These are phyloP conservation scores for Capsella rubella DNA, from an alignment of 441 rosid species.

Conservation along the genomic window DNA sequence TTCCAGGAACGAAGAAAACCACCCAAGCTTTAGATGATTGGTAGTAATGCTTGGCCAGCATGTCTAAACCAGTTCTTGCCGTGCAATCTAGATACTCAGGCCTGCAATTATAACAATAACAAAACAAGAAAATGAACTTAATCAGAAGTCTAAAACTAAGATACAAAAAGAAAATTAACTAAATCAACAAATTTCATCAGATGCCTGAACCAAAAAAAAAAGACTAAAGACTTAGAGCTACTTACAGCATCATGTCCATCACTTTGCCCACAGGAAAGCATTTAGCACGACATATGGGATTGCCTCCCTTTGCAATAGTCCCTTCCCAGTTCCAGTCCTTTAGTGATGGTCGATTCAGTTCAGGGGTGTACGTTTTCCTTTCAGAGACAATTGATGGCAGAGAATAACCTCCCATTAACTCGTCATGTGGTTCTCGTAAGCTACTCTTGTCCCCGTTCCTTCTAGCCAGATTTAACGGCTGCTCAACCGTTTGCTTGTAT, in stretches of 20 bases:
- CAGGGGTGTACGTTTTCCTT: conserved; percentile 67
- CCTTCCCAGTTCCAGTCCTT: conserved; percentile 99
- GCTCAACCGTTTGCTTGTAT: conserved; percentile 61
- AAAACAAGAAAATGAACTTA: background rate
- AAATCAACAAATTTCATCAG: background rate
- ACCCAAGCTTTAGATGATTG: conserved; percentile 95
- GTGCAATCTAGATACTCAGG: conserved; percentile 96
- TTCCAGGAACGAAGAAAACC: conserved; percentile 91
- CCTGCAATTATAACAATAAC: conserved; percentile 51
- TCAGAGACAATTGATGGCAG: conserved; percentile 56
- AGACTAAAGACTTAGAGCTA: conserved; percentile 38
- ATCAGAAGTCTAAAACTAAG: conserved; percentile 10
- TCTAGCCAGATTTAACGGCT: conserved; percentile 40
- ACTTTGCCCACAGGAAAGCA: conserved; percentile 95
- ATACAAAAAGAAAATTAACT: background rate
- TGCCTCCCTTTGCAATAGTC: conserved; percentile 94
- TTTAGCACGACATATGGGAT: conserved; percentile 90
- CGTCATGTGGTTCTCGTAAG: conserved; percentile 62
- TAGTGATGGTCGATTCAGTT: conserved; percentile 59
- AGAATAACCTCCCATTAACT: conserved; percentile 53
- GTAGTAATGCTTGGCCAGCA: conserved; percentile 96
- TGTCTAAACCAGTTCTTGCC: conserved; percentile 93
- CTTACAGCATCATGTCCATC: conserved; percentile 88
- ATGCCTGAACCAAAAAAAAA: background rate
- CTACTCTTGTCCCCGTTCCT: conserved; percentile 60